These are phyloP conservation scores for Juncus inflexus DNA, from an alignment of 176 grass and related monocot species.

Conservation along the genomic window DNA sequence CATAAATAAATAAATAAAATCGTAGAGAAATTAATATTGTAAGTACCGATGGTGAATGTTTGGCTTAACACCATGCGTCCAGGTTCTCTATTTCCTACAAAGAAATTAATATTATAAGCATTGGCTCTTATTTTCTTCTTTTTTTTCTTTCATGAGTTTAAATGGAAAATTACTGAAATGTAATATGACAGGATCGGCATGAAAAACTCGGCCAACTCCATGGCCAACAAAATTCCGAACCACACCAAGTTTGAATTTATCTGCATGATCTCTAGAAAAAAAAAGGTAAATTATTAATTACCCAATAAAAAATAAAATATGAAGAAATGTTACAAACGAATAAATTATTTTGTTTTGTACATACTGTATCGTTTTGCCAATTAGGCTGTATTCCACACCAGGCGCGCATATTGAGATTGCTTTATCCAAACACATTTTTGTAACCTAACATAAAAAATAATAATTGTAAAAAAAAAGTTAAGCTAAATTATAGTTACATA, in stretches of 20 bases:
- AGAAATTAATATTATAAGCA: slow-evolving; percentile 8
- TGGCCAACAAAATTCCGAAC: slow-evolving; percentile 83
- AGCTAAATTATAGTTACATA: too few relatives aligned
- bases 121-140: background rate
- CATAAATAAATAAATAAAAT: background rate
- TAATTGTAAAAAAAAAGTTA: background rate
- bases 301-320: background rate
- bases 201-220: slow-evolving; percentile 84
- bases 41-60: slow-evolving; percentile 97
- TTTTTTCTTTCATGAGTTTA: background rate
- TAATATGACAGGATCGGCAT: slow-evolving; percentile 76
- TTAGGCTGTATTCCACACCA: slow-evolving; percentile 75
- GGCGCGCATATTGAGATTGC: slow-evolving; percentile 91
- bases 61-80: slow-evolving; percentile 74
- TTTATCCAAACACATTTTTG: slow-evolving; percentile 71
- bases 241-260: slow-evolving; percentile 76
- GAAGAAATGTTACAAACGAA: slow-evolving; percentile 10
- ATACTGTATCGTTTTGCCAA: slow-evolving; percentile 96
- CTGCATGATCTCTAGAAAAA: slow-evolving; percentile 65
- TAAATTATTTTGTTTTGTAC: slow-evolving; percentile 27
- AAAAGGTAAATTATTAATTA: slow-evolving; percentile 15
- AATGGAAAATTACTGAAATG: slow-evolving; percentile 66
- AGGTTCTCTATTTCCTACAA: slow-evolving; percentile 82
- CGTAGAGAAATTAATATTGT: background rate
- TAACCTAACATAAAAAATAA: slow-evolving; percentile 48